Evolutionary conservation across 164 flowering plant species (phyloP), one percentile per base, ranked within the genome.

Genomic region (Protea cynaroides): DNA sequence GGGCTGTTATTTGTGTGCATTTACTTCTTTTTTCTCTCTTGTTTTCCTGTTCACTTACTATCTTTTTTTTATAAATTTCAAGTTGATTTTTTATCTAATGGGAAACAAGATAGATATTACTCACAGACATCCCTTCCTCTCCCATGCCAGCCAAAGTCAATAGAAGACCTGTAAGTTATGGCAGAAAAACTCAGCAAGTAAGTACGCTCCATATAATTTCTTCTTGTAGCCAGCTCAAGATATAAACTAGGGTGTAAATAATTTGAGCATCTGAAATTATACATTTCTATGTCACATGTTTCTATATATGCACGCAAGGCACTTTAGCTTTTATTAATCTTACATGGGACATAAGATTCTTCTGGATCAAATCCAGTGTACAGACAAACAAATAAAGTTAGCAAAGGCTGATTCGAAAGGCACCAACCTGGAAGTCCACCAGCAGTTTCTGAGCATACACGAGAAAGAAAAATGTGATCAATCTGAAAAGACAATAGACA

Each of bases 381-480:
- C 6, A 18, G 18, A 49, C 52, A 49, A 40, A 10, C 19, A 49
- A 49, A 12, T 15, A n/a, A 49, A 44, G 15, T 23, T 13, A 44
- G 22, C 19, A 56, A 44, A 0, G 18, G n/a, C 52, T 18, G 18
- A 13, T 18, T 49, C 15, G 3, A 2, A 6, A 49, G 52, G 47
- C 22, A 78, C 83, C 61, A 65, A 94, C 98, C 98, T 82, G 98
- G 96, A 68, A 94, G 86, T 53, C 98, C 98, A 62, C 97, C 97
- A 5, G 99, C 92, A 76, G 99, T 95, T 82, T 95, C 99, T 67
- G 99, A 92, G 85, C 96, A 88, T 56, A 95, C 96, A 64, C 97
- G 97, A 52, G 97, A 88, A 25, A 92, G 82, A 71, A 94, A 94
- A 74, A 94, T 84, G 79, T 94, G 96, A 80, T 94, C 97, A 77